phyloP scores from a whole-genome alignment of 345 rosid genomes.

The Xanthoceras sorbifolium region DNA sequence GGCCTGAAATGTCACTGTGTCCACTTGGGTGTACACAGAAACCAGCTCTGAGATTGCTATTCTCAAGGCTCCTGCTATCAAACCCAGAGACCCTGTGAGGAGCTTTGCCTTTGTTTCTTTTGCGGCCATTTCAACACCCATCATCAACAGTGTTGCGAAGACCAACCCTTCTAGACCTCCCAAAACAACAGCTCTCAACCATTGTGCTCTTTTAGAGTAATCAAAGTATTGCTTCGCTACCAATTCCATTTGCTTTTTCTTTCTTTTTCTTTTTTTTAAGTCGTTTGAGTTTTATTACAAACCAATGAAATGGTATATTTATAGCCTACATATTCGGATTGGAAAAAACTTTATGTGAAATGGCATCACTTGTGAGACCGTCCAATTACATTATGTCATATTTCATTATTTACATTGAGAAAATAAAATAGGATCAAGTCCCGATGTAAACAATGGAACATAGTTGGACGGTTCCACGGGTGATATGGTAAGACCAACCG shows the following conservation, averaged over 20 bases:
- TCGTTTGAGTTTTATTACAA: no score
- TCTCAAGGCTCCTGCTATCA: neutral
- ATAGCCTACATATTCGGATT: neutral
- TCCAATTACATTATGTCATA: no score
- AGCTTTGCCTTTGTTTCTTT: neutral
- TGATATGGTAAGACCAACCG: no score
- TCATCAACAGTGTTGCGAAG: neutral
- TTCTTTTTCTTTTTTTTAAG: no score
- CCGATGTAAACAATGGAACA: no score
- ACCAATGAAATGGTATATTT: no score
- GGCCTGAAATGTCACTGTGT: neutral
- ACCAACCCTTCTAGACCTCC: constrained; percentile 11
- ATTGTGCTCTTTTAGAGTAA: constrained; percentile 13
- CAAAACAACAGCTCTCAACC: constrained; percentile 8
- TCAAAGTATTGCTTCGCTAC: neutral
- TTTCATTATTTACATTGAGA: no score
- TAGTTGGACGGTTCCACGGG: no score
- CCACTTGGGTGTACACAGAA: constrained; percentile 3
- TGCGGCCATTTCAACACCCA: neutral
- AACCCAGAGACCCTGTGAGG: neutral
- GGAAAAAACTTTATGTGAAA: neutral
- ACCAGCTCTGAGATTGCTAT: neutral
- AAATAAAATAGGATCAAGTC: no score
- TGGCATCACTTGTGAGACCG: no score
- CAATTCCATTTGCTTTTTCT: neutral